phyloP scores from a whole-genome alignment of 305 asterid species.

The Euphrasia arctica region DNA sequence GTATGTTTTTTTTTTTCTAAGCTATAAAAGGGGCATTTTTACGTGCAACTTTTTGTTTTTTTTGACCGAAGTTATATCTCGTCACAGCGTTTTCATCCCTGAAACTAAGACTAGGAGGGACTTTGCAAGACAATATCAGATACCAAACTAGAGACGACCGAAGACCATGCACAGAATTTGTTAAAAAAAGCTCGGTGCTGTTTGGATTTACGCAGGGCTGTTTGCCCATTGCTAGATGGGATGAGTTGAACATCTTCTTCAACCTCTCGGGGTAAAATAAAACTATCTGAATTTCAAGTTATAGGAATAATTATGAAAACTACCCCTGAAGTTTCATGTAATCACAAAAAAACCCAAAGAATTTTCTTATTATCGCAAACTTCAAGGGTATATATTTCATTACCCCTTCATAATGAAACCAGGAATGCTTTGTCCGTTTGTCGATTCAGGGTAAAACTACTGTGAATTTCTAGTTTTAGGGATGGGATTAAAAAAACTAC shows the following conservation, averaged over 20 bases:
- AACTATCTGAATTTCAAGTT: background rate
- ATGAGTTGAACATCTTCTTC: slow-evolving; percentile 60
- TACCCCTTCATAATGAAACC: too few species aligned
- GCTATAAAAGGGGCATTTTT: background rate
- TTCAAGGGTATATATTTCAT: too few species aligned
- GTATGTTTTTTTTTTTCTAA: slow-evolving; percentile 28
- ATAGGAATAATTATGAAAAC: background rate
- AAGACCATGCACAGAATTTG: slow-evolving; percentile 47
- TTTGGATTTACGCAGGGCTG: slow-evolving; percentile 74
- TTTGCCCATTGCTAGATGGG: slow-evolving; percentile 81
- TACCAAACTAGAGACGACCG: slow-evolving; percentile 47
- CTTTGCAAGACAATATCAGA: slow-evolving; percentile 69
- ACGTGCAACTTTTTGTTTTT: background rate
- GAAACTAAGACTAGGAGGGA: slow-evolving; percentile 86
- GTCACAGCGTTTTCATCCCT: slow-evolving; percentile 83
- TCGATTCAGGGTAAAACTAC: too few species aligned
- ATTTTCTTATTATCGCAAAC: too few species aligned
- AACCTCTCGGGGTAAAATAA: slow-evolving; percentile 46
- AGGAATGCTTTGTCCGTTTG: too few species aligned
- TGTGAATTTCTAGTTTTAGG: too few species aligned
- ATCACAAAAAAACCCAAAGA: background rate
- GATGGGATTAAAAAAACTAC: slow-evolving; percentile 18
- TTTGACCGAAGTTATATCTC: slow-evolving; percentile 5
- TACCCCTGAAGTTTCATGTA: background rate
- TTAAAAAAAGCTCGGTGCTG: slow-evolving; percentile 36